Conservation (phyloP, 2,329 filamentous ascomycete genomes). For the Colletotrichum gigasporum region DNA sequence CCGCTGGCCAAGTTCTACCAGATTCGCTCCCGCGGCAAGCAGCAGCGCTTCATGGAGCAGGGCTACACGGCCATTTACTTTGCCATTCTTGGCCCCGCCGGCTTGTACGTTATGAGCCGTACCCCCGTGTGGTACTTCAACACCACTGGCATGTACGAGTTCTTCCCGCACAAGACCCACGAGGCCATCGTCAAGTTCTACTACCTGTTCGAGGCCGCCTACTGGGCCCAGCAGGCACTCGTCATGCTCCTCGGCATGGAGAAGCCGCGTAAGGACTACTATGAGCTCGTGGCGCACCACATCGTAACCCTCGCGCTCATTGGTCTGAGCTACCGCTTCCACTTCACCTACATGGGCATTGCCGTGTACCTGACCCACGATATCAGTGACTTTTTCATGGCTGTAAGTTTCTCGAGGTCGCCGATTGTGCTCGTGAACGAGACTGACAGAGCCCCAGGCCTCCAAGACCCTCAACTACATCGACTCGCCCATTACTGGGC, state of each 20-base stretch:
- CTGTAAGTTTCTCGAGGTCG: slow-evolving; percentile 56
- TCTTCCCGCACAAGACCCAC: slow-evolving; percentile 74
- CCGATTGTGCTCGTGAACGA: not conserved
- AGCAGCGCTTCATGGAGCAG: slow-evolving; percentile 79
- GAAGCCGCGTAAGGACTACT: slow-evolving; percentile 79
- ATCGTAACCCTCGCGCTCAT: slow-evolving; percentile 76
- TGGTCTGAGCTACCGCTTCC: slow-evolving; percentile 75
- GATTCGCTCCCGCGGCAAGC: slow-evolving; percentile 70
- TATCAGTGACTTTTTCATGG: slow-evolving; percentile 79
- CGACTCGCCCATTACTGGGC: slow-evolving; percentile 67
- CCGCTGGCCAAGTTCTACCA: slow-evolving; percentile 68
- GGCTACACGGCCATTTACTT: slow-evolving; percentile 80
- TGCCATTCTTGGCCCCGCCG: slow-evolving; percentile 71
- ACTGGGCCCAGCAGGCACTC: slow-evolving; percentile 79
- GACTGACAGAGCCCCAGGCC: slow-evolving; percentile 48
- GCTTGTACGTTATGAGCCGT: slow-evolving; percentile 75
- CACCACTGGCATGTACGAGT: slow-evolving; percentile 76
- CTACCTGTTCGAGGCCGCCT: slow-evolving; percentile 78
- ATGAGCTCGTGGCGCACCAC: slow-evolving; percentile 77
- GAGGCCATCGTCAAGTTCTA: slow-evolving; percentile 76
- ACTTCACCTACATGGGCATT: slow-evolving; percentile 80
- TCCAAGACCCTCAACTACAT: slow-evolving; percentile 80
- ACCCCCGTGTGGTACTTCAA: slow-evolving; percentile 82
- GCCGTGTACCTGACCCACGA: slow-evolving; percentile 81
- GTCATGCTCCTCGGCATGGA: slow-evolving; percentile 75